Evolutionary conservation across 257 asterid genomes (phyloP).

Genomic region (Solanum neorickii): DNA sequence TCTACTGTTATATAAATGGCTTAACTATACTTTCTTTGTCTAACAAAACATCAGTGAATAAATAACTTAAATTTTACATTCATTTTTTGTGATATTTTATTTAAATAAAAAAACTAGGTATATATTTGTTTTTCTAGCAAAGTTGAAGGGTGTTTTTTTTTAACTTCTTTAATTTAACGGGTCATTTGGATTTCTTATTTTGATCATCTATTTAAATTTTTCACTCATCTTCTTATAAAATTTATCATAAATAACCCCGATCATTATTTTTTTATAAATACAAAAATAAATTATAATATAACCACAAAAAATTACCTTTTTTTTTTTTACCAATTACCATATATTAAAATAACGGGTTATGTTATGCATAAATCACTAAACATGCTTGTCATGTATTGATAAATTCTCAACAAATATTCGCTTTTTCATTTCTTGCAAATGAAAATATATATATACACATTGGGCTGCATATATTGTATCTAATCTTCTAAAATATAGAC

Average conservation of each 20-base stretch:
- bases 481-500: not conserved
- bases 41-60: not conserved
- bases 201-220: not conserved
- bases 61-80: no score
- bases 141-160: no score
- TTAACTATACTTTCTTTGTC: not conserved
- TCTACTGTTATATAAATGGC: no score
- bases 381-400: not conserved
- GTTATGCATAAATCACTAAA: not conserved
- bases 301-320: no score
- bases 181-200: no score
- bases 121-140: not conserved
- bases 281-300: no score
- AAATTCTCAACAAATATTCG: not conserved
- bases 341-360: not conserved
- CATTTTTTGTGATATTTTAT: not conserved
- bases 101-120: not conserved
- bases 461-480: not conserved
- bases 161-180: no score
- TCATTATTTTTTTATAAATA: no score
- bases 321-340: not conserved
- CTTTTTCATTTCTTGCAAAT: not conserved
- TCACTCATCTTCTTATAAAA: no score
- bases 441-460: no score
- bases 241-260: not conserved